Evolutionary conservation across 148 eudicot species (phyloP).

Genomic region (Rhododendron kiyosumense): DNA sequence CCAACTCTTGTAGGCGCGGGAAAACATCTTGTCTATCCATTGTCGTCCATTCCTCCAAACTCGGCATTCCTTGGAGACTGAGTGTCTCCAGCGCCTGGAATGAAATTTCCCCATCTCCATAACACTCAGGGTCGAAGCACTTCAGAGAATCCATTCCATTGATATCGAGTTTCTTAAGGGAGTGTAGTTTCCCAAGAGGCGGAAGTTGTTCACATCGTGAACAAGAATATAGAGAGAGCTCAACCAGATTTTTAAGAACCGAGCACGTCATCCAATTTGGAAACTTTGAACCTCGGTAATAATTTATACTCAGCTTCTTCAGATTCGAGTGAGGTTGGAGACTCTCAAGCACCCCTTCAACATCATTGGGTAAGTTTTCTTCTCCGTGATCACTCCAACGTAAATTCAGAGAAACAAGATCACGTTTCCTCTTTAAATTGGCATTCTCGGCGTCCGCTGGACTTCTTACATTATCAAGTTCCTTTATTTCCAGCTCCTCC

Average conservation of each 20-base stretch:
- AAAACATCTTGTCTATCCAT: neutral
- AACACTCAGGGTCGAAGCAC: neutral
- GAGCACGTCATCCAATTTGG: neutral
- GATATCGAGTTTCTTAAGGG: neutral
- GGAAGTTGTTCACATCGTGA: neutral
- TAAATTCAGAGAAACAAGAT: neutral
- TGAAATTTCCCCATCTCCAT: neutral
- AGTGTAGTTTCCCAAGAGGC: neutral
- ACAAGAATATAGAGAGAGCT: neutral
- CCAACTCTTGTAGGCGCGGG: neutral
- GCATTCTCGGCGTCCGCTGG: neutral
- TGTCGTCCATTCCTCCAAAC: conserved; percentile 2
- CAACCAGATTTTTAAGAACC: neutral
- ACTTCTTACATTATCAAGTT: neutral
- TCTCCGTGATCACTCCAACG: neutral
- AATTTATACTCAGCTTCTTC: neutral
- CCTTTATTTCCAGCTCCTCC: neutral
- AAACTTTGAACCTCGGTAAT: neutral
- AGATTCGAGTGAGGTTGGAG: conserved; percentile 2
- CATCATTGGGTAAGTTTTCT: neutral
- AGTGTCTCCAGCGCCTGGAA: neutral
- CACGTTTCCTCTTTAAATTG: neutral
- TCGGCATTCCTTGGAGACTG: neutral
- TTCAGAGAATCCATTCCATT: neutral
- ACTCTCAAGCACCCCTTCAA: neutral